phyloP scores from a whole-genome alignment of 2,329 filamentous ascomycete species.

The Fusarium solani-melongenae region DNA sequence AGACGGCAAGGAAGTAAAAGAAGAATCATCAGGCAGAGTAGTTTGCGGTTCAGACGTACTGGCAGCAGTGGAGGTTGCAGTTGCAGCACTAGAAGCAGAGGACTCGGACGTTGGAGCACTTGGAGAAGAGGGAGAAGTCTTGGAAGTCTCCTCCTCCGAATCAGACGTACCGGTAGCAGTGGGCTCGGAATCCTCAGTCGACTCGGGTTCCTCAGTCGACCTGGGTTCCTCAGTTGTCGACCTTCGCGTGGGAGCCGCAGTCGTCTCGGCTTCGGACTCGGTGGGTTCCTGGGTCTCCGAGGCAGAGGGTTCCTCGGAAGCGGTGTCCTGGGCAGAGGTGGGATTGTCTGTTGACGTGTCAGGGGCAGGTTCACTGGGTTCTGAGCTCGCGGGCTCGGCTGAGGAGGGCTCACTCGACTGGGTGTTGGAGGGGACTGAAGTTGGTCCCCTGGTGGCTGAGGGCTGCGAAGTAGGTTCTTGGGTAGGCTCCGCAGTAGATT shows the following conservation, averaged over 20 bases:
- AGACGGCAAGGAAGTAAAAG: slow-evolving; percentile 43
- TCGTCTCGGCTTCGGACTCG: slow-evolving; percentile 16
- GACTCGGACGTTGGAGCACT: slow-evolving; percentile 45
- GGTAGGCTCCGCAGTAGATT: slow-evolving; percentile 3
- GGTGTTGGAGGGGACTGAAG: slow-evolving; percentile 10
- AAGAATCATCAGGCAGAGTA: slow-evolving; percentile 45
- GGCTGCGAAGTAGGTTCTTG: slow-evolving; percentile 7
- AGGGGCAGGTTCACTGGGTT: slow-evolving; percentile 36
- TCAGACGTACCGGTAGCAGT: slow-evolving; percentile 46
- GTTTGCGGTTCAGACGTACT: slow-evolving; percentile 47
- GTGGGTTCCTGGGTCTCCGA: slow-evolving; percentile 30
- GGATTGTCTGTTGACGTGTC: slow-evolving; percentile 38
- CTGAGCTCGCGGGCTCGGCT: slow-evolving; percentile 34
- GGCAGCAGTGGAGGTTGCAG: slow-evolving; percentile 42
- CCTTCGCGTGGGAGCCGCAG: slow-evolving; percentile 13
- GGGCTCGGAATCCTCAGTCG: slow-evolving; percentile 39
- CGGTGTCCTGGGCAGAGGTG: slow-evolving; percentile 28
- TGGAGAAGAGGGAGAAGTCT: slow-evolving; percentile 41
- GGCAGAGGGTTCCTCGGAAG: slow-evolving; percentile 21
- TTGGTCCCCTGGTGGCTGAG: slow-evolving; percentile 23
- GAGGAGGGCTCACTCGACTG: slow-evolving; percentile 37
- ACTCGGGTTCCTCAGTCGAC: slow-evolving; percentile 13
- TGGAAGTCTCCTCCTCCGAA: slow-evolving; percentile 41
- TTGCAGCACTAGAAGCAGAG: slow-evolving; percentile 38
- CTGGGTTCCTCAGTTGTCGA: slow-evolving; percentile 20